Conservation (phyloP, 768 basidiomycete species). For the Chiua virens region DNA sequence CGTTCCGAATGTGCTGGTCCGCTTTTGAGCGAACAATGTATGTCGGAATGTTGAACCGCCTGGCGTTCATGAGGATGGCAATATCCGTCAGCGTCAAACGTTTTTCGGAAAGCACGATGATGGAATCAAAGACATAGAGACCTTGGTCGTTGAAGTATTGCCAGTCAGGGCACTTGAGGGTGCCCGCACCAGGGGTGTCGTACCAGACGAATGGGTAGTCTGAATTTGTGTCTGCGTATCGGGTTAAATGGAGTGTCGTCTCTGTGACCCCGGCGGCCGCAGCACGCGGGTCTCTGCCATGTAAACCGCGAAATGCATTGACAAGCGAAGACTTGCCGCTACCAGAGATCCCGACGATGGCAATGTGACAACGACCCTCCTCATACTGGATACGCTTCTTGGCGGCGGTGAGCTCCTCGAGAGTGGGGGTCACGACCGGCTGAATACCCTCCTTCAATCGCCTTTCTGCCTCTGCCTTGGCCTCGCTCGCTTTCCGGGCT, state of each 20-base stretch:
- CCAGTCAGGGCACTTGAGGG: constrained; percentile 31
- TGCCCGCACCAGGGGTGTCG: constrained; percentile 38
- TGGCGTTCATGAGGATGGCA: constrained; percentile 33
- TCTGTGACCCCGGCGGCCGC: constrained; percentile 31
- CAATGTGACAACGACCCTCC: constrained; percentile 32
- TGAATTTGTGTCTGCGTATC: constrained; percentile 27
- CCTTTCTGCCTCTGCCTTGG: constrained; percentile 17
- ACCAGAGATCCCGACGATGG: constrained; percentile 34
- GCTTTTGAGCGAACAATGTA: constrained; percentile 36
- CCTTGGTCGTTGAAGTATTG: constrained; percentile 38
- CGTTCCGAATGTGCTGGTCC: constrained; percentile 30
- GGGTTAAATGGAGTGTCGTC: constrained; percentile 26
- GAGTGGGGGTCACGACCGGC: constrained; percentile 23
- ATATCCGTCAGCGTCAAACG: constrained; percentile 35
- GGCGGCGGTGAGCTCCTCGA: constrained; percentile 14
- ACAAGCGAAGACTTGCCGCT: constrained; percentile 10
- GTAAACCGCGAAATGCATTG: constrained; percentile 36
- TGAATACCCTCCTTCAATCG: constrained; percentile 26
- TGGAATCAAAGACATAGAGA: constrained; percentile 36
- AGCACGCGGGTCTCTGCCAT: constrained; percentile 16
- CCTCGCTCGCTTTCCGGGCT: background rate
- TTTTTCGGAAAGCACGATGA: constrained; percentile 33
- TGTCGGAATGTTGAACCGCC: constrained; percentile 32
- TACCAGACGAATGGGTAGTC: constrained; percentile 31
- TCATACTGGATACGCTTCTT: constrained; percentile 20